Percentiles rank a stretch among this genome's conserved stretches.
phyloP scores from a whole-genome alignment of 2,329 filamentous ascomycete genomes.

The Sporothrix variecibatus region DNA sequence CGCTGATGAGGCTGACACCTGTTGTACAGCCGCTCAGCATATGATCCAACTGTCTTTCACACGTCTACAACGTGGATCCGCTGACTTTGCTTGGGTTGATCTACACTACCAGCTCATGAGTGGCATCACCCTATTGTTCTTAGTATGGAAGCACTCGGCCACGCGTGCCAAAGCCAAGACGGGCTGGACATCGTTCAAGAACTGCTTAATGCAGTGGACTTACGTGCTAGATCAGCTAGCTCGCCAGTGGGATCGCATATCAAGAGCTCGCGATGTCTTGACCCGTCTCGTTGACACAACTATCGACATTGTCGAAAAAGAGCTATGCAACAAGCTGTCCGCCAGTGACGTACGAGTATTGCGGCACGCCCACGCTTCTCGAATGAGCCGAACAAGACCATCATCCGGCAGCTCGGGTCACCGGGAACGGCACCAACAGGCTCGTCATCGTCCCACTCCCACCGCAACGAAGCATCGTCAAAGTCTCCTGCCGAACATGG shows the following conservation, averaged over 20 bases:
- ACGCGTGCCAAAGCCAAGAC: slow-evolving; percentile 20
- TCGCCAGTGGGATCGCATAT: slow-evolving; percentile 30
- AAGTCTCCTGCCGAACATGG: not conserved
- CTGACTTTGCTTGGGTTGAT: slow-evolving; percentile 34
- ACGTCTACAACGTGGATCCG: slow-evolving; percentile 23
- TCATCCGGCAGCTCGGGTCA: slow-evolving; percentile 24
- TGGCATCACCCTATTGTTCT: slow-evolving; percentile 33
- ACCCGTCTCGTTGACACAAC: slow-evolving; percentile 25
- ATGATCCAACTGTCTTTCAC: slow-evolving; percentile 33
- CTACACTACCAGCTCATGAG: slow-evolving; percentile 34
- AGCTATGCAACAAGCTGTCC: slow-evolving; percentile 24
- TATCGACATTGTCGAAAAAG: slow-evolving; percentile 26
- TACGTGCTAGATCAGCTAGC: slow-evolving; percentile 30
- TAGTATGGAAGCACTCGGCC: slow-evolving; percentile 28
- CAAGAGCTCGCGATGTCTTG: slow-evolving; percentile 23
- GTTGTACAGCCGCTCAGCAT: slow-evolving; percentile 31
- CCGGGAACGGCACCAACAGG: not conserved
- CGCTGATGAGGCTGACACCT: slow-evolving; percentile 24
- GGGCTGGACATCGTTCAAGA: slow-evolving; percentile 34
- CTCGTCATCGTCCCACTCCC: not conserved
- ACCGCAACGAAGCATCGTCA: not conserved
- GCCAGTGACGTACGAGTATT: not conserved
- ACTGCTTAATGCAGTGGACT: slow-evolving; percentile 33
- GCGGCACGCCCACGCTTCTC: not conserved
- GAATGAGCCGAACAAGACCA: slow-evolving; percentile 18